Percentiles rank a stretch among this genome's conserved stretches.
Evolutionary conservation across 2,329 filamentous ascomycete genomes (phyloP).

Genomic region (Paracorniculantispora psalliotae): DNA sequence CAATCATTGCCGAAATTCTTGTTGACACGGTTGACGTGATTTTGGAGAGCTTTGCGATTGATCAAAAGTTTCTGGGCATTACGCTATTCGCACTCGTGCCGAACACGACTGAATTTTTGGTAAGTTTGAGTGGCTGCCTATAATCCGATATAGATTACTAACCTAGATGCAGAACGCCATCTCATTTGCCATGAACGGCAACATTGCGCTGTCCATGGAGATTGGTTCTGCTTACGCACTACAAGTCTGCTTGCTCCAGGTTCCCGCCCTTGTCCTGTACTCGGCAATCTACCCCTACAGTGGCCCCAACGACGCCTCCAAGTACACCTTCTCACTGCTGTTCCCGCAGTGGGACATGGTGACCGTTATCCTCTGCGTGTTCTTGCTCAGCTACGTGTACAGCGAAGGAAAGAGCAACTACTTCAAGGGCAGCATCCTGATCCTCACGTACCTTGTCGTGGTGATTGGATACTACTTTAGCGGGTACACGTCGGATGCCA

Average conservation of each 20-base stretch:
- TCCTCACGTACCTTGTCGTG: conserved; percentile 89
- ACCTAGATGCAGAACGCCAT: conserved; percentile 71
- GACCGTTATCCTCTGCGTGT: conserved; percentile 91
- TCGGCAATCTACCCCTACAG: conserved; percentile 64
- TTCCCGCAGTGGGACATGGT: conserved; percentile 99
- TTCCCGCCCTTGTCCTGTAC: conserved; percentile 88
- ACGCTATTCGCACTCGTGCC: conserved; percentile 95
- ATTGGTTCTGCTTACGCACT: conserved; percentile 96
- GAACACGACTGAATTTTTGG: conserved; percentile 95
- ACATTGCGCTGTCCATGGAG: conserved; percentile 98
- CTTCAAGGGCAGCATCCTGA: conserved; percentile 95
- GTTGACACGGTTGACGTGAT: conserved; percentile 98
- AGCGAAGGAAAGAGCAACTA: conserved; percentile 99
- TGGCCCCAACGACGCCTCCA: conserved; percentile 33
- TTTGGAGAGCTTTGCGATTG: conserved; percentile 80
- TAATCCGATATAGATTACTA: not conserved
- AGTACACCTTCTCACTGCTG: conserved; percentile 76
- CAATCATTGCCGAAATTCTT: conserved; percentile 94
- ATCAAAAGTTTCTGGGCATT: conserved; percentile 96
- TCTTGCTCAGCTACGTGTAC: conserved; percentile 95
- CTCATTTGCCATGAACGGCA: conserved; percentile 98
- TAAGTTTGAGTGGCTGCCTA: conserved; percentile 38
- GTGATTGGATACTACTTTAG: conserved; percentile 89
- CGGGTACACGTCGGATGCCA: conserved; percentile 43
- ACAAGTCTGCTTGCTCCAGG: conserved; percentile 91